These are phyloP conservation scores for Ogataea ganodermae DNA, from an alignment of 805 yeast species.

Conservation along the genomic window DNA sequence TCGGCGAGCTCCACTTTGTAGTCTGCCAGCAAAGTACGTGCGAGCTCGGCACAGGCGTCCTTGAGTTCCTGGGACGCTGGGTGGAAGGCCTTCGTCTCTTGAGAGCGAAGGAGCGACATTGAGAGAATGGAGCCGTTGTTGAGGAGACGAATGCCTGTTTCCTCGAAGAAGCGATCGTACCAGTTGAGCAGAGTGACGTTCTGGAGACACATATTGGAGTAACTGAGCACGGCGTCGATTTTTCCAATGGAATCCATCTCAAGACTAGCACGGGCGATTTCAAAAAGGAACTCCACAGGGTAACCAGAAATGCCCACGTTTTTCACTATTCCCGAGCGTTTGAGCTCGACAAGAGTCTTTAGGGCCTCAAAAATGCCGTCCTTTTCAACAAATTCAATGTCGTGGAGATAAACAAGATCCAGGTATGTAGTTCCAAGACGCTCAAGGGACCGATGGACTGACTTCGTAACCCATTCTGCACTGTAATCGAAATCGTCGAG, in stretches of 20 bases:
- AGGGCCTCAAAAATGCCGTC: slow-evolving; percentile 63
- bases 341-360: slow-evolving; percentile 56
- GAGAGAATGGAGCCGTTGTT: slow-evolving; percentile 83
- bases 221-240: slow-evolving; percentile 75
- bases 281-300: slow-evolving; percentile 69
- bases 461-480: slow-evolving; percentile 55
- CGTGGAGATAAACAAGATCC: slow-evolving; percentile 86
- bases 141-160: slow-evolving; percentile 58
- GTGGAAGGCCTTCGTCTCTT: slow-evolving; percentile 71
- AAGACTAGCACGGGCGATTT: slow-evolving; percentile 46
- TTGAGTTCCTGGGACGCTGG: slow-evolving; percentile 70
- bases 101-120: slow-evolving; percentile 80
- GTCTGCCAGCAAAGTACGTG: slow-evolving; percentile 37
- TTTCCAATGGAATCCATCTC: slow-evolving; percentile 51
- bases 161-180: slow-evolving; percentile 48
- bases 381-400: slow-evolving; percentile 74
- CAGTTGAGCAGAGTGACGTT: slow-evolving; percentile 56
- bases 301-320: slow-evolving; percentile 85
- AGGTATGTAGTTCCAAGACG: slow-evolving; percentile 68
- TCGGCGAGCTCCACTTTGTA: slow-evolving; percentile 72
- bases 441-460: slow-evolving; percentile 66
- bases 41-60: slow-evolving; percentile 49
- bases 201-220: slow-evolving; percentile 81
- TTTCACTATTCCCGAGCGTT: slow-evolving; percentile 60
- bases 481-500: slow-evolving; percentile 76